A percentile compares a stretch with the other conserved stretches of the same genome.
phyloP scores from a whole-genome alignment of 2,329 filamentous ascomycete species.

The Epichloe coenophiala region DNA sequence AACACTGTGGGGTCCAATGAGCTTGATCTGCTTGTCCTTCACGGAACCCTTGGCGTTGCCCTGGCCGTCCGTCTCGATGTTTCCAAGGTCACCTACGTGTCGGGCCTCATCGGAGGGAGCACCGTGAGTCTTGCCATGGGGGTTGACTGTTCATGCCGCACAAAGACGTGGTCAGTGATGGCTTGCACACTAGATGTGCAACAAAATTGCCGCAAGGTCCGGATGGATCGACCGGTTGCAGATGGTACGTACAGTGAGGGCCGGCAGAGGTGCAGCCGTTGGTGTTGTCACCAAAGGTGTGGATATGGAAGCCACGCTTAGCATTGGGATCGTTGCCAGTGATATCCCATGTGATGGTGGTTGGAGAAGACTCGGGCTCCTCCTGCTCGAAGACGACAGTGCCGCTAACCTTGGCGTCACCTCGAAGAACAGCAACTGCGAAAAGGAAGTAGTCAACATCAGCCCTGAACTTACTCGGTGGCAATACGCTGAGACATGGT shows the following conservation, averaged over 20 bases:
- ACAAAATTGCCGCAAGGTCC: not conserved
- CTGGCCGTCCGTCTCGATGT: slow-evolving; percentile 89
- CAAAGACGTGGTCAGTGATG: not conserved
- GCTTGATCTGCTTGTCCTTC: slow-evolving; percentile 74
- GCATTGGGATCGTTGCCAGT: slow-evolving; percentile 86
- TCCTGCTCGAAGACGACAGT: slow-evolving; percentile 96
- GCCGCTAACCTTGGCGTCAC: slow-evolving; percentile 90
- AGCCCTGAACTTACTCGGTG: slow-evolving; percentile 1
- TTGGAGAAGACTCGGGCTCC: slow-evolving; percentile 64
- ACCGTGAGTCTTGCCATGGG: slow-evolving; percentile 82
- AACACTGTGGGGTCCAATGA: slow-evolving; percentile 91
- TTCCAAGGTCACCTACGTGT: slow-evolving; percentile 95
- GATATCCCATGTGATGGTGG: slow-evolving; percentile 86
- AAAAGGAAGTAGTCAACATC: slow-evolving; percentile 4
- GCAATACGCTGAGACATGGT: not conserved
- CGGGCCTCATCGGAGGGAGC: slow-evolving; percentile 69
- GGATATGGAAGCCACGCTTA: slow-evolving; percentile 95
- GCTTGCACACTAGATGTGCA: not conserved
- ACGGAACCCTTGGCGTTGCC: slow-evolving; percentile 77
- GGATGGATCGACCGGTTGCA: slow-evolving; percentile 5
- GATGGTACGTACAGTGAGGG: slow-evolving; percentile 67
- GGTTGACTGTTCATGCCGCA: slow-evolving; percentile 61
- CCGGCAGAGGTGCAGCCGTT: slow-evolving; percentile 98
- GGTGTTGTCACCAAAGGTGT: slow-evolving; percentile 99
- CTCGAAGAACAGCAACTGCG: slow-evolving; percentile 87